Percentiles rank a stretch among this genome's conserved stretches.
Conservation (phyloP, 257 asterid genomes). For the Parsonsia alboflavescens region DNA sequence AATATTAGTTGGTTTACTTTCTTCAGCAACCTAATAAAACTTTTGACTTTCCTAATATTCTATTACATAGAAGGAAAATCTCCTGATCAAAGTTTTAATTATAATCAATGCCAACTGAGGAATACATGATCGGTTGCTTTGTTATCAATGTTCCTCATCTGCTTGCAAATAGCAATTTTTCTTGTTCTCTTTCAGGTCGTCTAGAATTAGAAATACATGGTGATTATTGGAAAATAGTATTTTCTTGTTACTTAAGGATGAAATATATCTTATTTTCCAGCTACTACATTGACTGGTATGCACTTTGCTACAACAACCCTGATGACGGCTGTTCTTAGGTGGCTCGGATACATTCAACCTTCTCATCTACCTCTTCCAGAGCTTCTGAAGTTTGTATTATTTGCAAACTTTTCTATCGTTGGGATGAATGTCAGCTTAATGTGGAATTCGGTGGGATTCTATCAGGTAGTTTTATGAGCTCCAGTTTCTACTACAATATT, state of each 20-base stretch:
- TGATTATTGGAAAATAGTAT: background rate
- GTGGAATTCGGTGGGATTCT: constrained; percentile 99
- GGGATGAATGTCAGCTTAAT: constrained; percentile 98
- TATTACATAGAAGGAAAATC: background rate
- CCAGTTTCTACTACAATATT: background rate
- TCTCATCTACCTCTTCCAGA: constrained; percentile 83
- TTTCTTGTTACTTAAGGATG: background rate
- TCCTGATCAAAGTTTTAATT: background rate
- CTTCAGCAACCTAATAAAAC: background rate
- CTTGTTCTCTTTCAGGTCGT: background rate
- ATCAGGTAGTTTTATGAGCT: constrained; percentile 61
- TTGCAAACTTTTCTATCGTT: constrained; percentile 94
- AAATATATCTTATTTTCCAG: constrained; percentile 43
- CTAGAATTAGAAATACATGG: background rate
- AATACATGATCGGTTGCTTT: background rate
- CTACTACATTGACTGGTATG: constrained; percentile 93
- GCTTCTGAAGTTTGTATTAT: constrained; percentile 78
- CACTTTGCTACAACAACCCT: constrained; percentile 94
- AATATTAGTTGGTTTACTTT: background rate
- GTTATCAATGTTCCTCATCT: background rate
- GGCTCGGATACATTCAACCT: constrained; percentile 94
- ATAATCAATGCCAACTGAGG: background rate
- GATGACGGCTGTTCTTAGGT: constrained; percentile 88
- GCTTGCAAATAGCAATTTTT: background rate
- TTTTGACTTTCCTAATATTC: background rate